Base-by-base conservation (phyloP, 208 protist species). In the Wallacemonas sp. region DNA sequence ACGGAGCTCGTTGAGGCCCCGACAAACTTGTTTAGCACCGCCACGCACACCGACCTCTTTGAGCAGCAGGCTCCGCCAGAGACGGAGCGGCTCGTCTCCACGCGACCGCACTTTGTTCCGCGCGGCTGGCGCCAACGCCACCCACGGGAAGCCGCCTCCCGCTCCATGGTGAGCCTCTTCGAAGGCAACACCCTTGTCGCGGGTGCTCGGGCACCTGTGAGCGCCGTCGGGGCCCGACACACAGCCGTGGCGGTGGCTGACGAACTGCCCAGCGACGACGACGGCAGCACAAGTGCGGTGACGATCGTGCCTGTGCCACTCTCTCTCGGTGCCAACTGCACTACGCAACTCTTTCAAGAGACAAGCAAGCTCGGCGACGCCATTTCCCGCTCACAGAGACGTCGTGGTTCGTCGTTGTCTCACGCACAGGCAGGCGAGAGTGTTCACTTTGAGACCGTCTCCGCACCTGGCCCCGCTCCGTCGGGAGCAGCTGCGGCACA, bases 81-180 rank as follows among this genome's bases (percentile, higher is more conserved):
- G 22, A 44, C 30, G 28, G 30, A 14, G 33, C 45, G 9, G 58
- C 19, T n/a, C 28, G 22, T 33, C 5, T 2, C 17, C 31, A 1
- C 15, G 0, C 39, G 45, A 38, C 56, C 56, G 12, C 56, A 49
- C 19, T 47, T 27, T n/a, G 39, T 45, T 3, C 56, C 34, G 12
- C 56, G 56, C 6, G 39, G 41, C 19, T 62, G 61, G 30, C 41
- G 36, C 12, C 24, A 17, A 4, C 51, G 51, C 8, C 51, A 55
- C n/a, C 30, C 61, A 17, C 41, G 61, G 8, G 61, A 55, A 44
- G 61, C 39, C 22, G 61, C 39, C n/a, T 62, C 69, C 6, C 54
- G 55, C 11, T 71, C 77, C 2, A 84, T 84, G 77, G 67, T 84
- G 42, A 76, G 55, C 15, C 62, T 84, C 19, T 84, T 84, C 39